Percentiles rank a stretch among this genome's conserved stretches.
These are phyloP conservation scores for Aspergillus sp. DNA, from an alignment of 2,329 filamentous ascomycete species.

Conservation along the genomic window DNA sequence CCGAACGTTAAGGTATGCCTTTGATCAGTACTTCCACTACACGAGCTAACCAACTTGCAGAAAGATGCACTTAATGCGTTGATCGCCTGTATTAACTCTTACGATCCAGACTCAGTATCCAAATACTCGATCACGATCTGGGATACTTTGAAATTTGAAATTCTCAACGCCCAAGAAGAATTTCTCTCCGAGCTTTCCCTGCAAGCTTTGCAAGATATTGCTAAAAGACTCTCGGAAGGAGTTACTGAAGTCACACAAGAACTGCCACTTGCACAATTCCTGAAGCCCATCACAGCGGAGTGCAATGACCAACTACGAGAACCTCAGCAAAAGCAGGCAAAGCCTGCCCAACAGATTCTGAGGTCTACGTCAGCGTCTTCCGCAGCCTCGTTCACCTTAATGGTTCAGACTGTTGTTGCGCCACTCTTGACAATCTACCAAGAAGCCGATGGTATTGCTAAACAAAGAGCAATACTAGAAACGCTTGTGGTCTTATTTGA, in stretches of 20 bases:
- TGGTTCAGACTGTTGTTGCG: slow-evolving; percentile 54
- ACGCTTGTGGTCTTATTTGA: slow-evolving; percentile 55
- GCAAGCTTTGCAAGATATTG: slow-evolving; percentile 51
- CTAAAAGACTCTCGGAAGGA: slow-evolving; percentile 49
- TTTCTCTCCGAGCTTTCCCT: slow-evolving; percentile 59
- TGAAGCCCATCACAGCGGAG: slow-evolving; percentile 60
- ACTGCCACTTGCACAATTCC: slow-evolving; percentile 47
- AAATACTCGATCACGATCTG: slow-evolving; percentile 62
- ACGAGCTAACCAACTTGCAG: slow-evolving; percentile 26
- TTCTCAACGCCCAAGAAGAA: slow-evolving; percentile 63
- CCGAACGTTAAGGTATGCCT: slow-evolving; percentile 57
- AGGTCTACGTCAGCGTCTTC: slow-evolving; percentile 53
- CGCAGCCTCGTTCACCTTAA: slow-evolving; percentile 48
- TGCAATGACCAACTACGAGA: slow-evolving; percentile 65
- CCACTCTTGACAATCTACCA: slow-evolving; percentile 57
- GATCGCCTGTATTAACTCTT: slow-evolving; percentile 55
- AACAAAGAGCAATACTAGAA: slow-evolving; percentile 59
- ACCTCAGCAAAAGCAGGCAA: slow-evolving; percentile 64
- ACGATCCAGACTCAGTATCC: slow-evolving; percentile 55
- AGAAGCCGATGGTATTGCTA: slow-evolving; percentile 57
- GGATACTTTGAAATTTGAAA: slow-evolving; percentile 66
- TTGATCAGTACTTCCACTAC: slow-evolving; percentile 1
- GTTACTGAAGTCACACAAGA: slow-evolving; percentile 33
- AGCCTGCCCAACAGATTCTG: slow-evolving; percentile 59
- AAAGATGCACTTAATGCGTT: slow-evolving; percentile 63